Base-by-base conservation (phyloP, 768 basidiomycete genomes). In the Agaricus blazei region DNA sequence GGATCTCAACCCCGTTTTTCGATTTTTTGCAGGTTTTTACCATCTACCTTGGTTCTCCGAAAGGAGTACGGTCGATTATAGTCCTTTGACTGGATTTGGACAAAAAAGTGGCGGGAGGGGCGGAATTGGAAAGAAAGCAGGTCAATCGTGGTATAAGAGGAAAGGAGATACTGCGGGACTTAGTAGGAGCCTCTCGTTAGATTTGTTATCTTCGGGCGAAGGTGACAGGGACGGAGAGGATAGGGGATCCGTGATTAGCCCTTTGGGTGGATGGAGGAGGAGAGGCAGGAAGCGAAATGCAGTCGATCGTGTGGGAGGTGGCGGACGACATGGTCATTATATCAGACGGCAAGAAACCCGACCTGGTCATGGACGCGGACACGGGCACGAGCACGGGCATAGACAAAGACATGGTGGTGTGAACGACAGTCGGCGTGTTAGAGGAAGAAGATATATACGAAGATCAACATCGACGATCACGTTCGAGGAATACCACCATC, bases 391-490 rank as follows among this genome's bases (percentile, higher is more conserved):
- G 14, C 51, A 45, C 5, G 52, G 52, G 19, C 43, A 46, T 31
- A 11, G 34, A 34, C 34, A 34, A 2, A 11, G 34, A 34, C 7
- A 34, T 34, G 34, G 34, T 34, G 34, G 34, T 3, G 34, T 7
- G 34, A 11, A 1, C 1, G 11, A 34, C 11, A 34, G 11, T 34
- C 8, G 34, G 11, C 34, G 34, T 8, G 34, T 34, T 34, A 52
- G 51, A 52, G 44, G 52, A 45, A 28, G 44, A 15, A 28, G 43
- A n/a, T 55, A 49, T 40, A 26, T 47, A n/a, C 47, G 47, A 36
- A 38, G 54, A 2, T 55, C 54, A 6, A 48, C 46, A 29, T 55
- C 54, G 26, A 55, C 54, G 27, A 55, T 55, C 28, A 55, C 54
- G 24, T 55, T 55, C 36, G 54, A 55, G 11, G 54, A 55, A 24